Base-by-base conservation (phyloP, 2,329 filamentous ascomycete species). In the Alternaria brassicae region DNA sequence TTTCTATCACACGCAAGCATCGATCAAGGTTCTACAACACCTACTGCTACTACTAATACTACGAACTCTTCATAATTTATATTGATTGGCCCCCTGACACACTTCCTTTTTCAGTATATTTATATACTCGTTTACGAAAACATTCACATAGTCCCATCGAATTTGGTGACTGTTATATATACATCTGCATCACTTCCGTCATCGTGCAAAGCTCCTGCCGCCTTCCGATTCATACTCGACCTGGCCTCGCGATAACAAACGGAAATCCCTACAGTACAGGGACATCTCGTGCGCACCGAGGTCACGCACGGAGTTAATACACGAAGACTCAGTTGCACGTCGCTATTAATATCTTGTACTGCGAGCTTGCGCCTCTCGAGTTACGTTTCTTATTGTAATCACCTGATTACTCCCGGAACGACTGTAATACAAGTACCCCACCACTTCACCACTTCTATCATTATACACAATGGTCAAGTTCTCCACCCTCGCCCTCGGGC, bases 401-500 rank as follows among this genome's bases (percentile, higher is more conserved):
- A 25, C 19, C 3, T 19, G 19, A 23, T 34, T 12, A n/a, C 44
- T 23, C 19, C 12, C 19, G 32, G n/a, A n/a, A 32, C 51, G 34
- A 47, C 34, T 23, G 44, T 19, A 19, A 53, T 28, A 19, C 4
- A n/a, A 34, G 13, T n/a, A 27, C 48, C 6, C 27, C 25, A 32
- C 42, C 17, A 8, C 32, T 27, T 32, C 44, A 48, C 30, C 19
- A 48, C 44, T 48, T 48, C 13, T 34, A 36, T 25, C 49, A 10
- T 41, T 48, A 37, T 51, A 30, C 55, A 65, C 10, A n/a, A 70
- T 70, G 68, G 66, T 72, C 53, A 70, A 66, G 52, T 53, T 71
- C 53, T 50, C 56, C 34, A 47, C 63, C 36, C 39, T 71, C 36
- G 64, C 61, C 37, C 40, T 68, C 23, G 69, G 63, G 65, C 66